Evolutionary conservation across 495 filamentous ascomycete genomes (phyloP).

Genomic region (Lophium mytilinum): DNA sequence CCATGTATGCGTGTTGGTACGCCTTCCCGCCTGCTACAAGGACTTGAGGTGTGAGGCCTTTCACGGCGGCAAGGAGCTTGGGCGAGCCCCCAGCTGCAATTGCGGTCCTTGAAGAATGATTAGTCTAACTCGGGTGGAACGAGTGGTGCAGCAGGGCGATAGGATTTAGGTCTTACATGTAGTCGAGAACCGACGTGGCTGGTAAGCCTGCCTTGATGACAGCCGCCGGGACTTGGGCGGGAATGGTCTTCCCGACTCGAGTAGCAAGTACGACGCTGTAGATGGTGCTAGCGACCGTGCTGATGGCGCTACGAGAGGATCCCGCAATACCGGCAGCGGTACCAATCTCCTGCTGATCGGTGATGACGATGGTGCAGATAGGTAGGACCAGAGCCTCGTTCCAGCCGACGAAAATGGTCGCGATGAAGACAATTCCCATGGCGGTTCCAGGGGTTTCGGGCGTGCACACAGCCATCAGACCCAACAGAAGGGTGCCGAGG

Average conservation of each 20-base stretch:
- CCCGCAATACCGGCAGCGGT: conserved; percentile 23
- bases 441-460: conserved; percentile 11
- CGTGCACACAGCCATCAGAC: conserved; percentile 6
- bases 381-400: conserved; percentile 21
- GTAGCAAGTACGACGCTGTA: conserved; percentile 21
- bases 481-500: conserved; percentile 15
- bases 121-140: too few relatives aligned
- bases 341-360: conserved; percentile 26
- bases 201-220: conserved; percentile 16
- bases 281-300: conserved; percentile 13
- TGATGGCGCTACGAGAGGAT: conserved; percentile 16
- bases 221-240: conserved; percentile 9
- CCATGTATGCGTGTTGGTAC: conserved; percentile 22
- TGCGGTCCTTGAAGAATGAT: too few relatives aligned
- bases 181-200: conserved; percentile 8
- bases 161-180: too few relatives aligned
- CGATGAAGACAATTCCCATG: conserved; percentile 17
- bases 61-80: conserved; percentile 9
- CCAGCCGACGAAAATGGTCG: conserved; percentile 24
- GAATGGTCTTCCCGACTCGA: conserved; percentile 3
- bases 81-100: conserved; percentile 11
- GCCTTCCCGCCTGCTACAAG: conserved; percentile 13
- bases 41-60: conserved; percentile 16
- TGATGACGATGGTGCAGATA: conserved; percentile 23
- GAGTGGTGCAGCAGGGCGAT: too few relatives aligned